Evolutionary conservation across 805 yeast genomes (phyloP), one percentile per base, ranked within the genome.

Genomic region (Myxozyma neglecta): DNA sequence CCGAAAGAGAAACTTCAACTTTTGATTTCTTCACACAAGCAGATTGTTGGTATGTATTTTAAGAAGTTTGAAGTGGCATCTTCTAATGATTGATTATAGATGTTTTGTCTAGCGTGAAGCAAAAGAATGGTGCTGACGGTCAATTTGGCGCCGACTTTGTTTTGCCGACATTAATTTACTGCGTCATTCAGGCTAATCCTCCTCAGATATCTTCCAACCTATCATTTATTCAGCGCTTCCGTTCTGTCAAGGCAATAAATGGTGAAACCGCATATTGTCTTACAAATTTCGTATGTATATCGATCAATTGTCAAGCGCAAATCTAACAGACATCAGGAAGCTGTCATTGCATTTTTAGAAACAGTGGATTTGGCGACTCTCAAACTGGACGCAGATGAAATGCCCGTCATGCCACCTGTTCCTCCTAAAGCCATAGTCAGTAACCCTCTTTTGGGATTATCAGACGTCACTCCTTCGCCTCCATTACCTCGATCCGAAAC

Each of bases 251-350:
- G 7, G 67, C 67, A 6, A 56, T 77, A 11, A 65, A 69, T 32
- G 81, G 81, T 20, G 79, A 77, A 56, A 64, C 73, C 8, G 70
- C 74, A 42, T 78, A 78, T 64, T 76, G 80, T 63, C 67, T 78
- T 44, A 78, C 81, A 18, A 78, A 78, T 60, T 69, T 77, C 43
- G 64, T 60, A 60, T 14, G 63, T 45, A 20, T 37, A 7, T 6
- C n/a, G 6, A 34, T 20, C 14, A n/a, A 50, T 36, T 42, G 40
- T 7, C 4, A 8, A 48, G 18, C 35, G 52, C 40, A 34, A 34
- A 32, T 35, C 18, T 14, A 10, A 24, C 8, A 6, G 6, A 14
- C n/a, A 46, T 11, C 24, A 60, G 64, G 81, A 78, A 58, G 81
- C 81, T 1, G 78, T 78, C 7, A 70, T 76, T 10, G 73, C 71